Evolutionary conservation across 768 basidiomycete genomes (phyloP).

Genomic region (Phylloporus sp.): DNA sequence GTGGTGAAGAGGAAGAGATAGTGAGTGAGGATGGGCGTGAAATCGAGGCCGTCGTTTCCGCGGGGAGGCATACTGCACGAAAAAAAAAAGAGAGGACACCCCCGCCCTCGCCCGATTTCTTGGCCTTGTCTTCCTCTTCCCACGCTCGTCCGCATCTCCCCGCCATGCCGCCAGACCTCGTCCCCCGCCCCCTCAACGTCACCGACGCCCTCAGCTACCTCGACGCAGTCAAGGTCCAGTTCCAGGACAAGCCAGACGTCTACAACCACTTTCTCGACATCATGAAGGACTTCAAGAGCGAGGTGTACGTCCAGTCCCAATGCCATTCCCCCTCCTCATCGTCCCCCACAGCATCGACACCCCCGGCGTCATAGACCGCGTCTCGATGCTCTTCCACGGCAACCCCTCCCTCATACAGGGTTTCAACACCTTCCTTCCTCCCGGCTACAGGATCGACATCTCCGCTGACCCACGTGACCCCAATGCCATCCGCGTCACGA

Average conservation of each 20-base stretch:
- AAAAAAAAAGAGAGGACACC: too few species aligned
- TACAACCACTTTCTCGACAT: slow-evolving; percentile 94
- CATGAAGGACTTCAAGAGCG: slow-evolving; percentile 99
- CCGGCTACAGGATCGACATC: slow-evolving; percentile 90
- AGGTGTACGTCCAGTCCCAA: slow-evolving; percentile 62
- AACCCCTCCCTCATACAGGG: slow-evolving; percentile 90
- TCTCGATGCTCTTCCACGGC: slow-evolving; percentile 87
- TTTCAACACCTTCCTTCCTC: slow-evolving; percentile 95
- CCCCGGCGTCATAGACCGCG: slow-evolving; percentile 93
- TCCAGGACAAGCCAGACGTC: slow-evolving; percentile 84
- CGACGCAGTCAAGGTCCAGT: slow-evolving; percentile 91
- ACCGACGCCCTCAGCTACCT: slow-evolving; percentile 91
- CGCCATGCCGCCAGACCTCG: slow-evolving; percentile 24
- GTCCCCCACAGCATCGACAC: slow-evolving; percentile 76
- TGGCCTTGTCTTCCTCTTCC: slow-evolving; percentile 1
- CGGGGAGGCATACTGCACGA: slow-evolving; percentile 43
- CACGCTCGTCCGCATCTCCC: slow-evolving; percentile 11
- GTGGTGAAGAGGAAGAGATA: slow-evolving; percentile 89
- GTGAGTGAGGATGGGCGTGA: slow-evolving; percentile 85
- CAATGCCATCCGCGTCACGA: slow-evolving; percentile 76
- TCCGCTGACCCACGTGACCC: slow-evolving; percentile 65
- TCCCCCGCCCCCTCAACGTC: slow-evolving; percentile 72
- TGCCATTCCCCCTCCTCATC: not conserved
- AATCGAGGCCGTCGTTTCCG: slow-evolving; percentile 67
- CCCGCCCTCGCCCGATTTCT: not conserved